Base-by-base conservation (phyloP, 2,329 filamentous ascomycete species). In the Hansfordia pulvinata region DNA sequence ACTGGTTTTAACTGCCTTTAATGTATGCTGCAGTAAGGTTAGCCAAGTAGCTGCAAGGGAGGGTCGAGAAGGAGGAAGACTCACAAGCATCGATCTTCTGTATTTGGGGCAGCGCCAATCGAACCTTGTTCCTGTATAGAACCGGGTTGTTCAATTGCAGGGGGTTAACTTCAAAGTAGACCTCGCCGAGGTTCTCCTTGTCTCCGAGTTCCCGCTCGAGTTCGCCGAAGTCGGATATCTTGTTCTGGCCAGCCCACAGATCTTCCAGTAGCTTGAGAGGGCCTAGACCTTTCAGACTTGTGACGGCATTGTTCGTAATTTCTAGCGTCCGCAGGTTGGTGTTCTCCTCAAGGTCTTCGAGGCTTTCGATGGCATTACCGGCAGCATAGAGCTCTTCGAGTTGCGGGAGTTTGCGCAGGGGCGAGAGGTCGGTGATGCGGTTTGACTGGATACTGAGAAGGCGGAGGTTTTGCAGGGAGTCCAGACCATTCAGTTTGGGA, bases 371-470 rank as follows among this genome's bases (percentile, higher is more conserved):
- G n/a, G 78, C 72, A 50, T 98, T 98, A 62, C 98, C 84, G 5
- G 85, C 92, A 38, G 96, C 78, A 55, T 98, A 94, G 9, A 98
- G 67, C 53, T 98, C 90, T 53, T 94, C 83, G 0, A 98, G 74
- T 26, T 73, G 70, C 4, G 71, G 65, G 2, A 88, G 70, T 8
- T 71, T 61, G n/a, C 69, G 67, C 11, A 98, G 69, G 3, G 84
- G 84, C 8, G 72, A 63, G 10, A 98, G 69, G 36, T 75, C 69
- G 30, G 72, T 76, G 39, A 98, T 80, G 26, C 90, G 80, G 60
- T 98, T 98, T 20, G 85, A 90, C 54, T 96, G 90, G 41, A 98
- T 85, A 43, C 83, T 92, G 27, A 98, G 72, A 26, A 96, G 82
- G 35, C 77, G 78, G 23, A 98, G 68, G 40, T 81, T 86, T 7